These are phyloP conservation scores for Isoetes taiwanensis DNA, from an alignment of 75 land plant species.

Conservation along the genomic window DNA sequence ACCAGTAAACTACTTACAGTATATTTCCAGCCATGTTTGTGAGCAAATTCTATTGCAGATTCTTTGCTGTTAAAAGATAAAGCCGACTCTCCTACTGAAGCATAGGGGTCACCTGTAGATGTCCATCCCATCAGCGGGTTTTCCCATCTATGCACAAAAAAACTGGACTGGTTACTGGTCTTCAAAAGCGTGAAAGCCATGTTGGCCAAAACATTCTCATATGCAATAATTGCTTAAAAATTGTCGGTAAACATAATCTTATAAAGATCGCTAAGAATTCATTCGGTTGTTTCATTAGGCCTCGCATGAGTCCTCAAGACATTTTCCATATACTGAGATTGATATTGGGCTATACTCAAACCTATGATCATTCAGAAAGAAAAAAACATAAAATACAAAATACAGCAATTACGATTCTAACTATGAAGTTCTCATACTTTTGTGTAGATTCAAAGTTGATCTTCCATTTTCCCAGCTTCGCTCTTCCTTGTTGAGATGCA, in stretches of 20 bases:
- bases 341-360: background rate
- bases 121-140: slow-evolving; percentile 99
- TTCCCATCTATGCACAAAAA: slow-evolving; percentile 49
- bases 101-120: slow-evolving; percentile 92
- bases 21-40: slow-evolving; percentile 83
- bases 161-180: background rate
- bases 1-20: slow-evolving; percentile 25
- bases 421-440: slow-evolving; percentile 37
- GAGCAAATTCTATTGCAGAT: slow-evolving; percentile 72
- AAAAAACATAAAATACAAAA: background rate
- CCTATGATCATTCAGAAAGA: background rate
- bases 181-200: background rate
- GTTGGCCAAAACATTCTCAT: background rate
- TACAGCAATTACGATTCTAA: background rate
- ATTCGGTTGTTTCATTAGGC: background rate
- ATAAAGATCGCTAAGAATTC: too few relatives aligned
- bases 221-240: background rate
- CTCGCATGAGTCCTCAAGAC: background rate
- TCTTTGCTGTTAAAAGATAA: slow-evolving; percentile 71
- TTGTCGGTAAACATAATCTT: too few relatives aligned
- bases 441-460: slow-evolving; percentile 83
- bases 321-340: background rate
- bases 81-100: slow-evolving; percentile 69
- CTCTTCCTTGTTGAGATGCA: slow-evolving; percentile 78
- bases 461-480: slow-evolving; percentile 64